Conservation (phyloP, 345 rosid species). For the Aquilaria malaccensis region DNA sequence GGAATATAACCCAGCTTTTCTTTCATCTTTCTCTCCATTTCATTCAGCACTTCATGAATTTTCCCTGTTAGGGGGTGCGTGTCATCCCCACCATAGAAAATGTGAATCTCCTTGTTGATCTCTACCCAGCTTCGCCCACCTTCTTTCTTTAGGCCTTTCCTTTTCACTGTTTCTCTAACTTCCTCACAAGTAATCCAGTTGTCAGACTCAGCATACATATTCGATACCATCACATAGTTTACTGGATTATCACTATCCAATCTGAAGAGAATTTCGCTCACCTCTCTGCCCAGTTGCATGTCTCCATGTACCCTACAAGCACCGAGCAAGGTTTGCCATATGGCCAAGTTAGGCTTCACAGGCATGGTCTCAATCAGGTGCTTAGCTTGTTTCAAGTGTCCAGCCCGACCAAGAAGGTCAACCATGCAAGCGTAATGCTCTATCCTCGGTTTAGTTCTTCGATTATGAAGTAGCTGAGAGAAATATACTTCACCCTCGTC, state of each 20-base stretch:
- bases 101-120: constrained; percentile 52
- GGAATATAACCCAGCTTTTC: constrained; percentile 56
- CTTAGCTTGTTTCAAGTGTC: constrained; percentile 65
- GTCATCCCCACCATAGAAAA: constrained; percentile 58
- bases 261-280: constrained; percentile 46
- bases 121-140: constrained; percentile 90
- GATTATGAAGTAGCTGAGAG: constrained; percentile 35
- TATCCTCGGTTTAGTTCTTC: constrained; percentile 37
- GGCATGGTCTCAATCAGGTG: constrained; percentile 61
- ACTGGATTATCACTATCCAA: constrained; percentile 58
- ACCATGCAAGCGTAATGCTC: constrained; percentile 88
- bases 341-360: constrained; percentile 48
- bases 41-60: constrained; percentile 46
- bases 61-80: constrained; percentile 41
- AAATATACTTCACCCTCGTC: constrained; percentile 60
- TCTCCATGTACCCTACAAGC: constrained; percentile 73
- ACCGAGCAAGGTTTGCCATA: constrained; percentile 92
- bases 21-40: constrained; percentile 63
- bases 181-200: constrained; percentile 55
- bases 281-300: constrained; percentile 57
- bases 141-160: constrained; percentile 58
- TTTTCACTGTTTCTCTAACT: constrained; percentile 41
- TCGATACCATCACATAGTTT: constrained; percentile 81
- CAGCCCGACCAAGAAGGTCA: constrained; percentile 83
- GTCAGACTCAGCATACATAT: constrained; percentile 69